Evolutionary conservation across 495 filamentous ascomycete species (phyloP).

Genomic region (Penicillium coprophilum): DNA sequence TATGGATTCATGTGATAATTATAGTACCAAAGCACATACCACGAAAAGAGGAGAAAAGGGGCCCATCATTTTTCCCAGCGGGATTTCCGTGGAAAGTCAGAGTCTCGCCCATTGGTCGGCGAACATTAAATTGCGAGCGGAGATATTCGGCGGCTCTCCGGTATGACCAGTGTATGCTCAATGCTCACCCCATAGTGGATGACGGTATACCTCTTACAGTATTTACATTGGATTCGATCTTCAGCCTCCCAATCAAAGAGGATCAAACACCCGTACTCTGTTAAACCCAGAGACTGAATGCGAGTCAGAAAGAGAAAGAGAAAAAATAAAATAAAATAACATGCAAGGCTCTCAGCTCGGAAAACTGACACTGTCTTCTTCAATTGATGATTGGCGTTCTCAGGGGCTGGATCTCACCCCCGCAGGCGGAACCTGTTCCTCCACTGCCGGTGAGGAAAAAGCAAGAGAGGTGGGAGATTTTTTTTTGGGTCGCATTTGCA

Average conservation of each 20-base stretch:
- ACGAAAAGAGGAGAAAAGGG: conserved; percentile 18
- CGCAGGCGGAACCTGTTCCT: conserved; percentile 35
- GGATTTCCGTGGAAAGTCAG: neutral
- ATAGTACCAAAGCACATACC: conserved; percentile 5
- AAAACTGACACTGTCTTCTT: conserved; percentile 23
- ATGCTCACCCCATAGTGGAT: neutral
- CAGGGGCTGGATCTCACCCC: conserved; percentile 27
- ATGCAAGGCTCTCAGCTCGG: conserved; percentile 41
- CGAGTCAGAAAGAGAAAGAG: conserved; percentile 11
- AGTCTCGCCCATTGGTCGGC: conserved; percentile 5
- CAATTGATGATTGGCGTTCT: conserved; percentile 33
- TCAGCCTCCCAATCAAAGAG: neutral
- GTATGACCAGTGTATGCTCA: conserved; percentile 5
- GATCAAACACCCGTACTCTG: too few relatives aligned
- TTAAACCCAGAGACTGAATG: too few relatives aligned
- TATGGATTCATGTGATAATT: neutral
- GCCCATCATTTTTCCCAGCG: conserved; percentile 4
- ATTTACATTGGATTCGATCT: neutral
- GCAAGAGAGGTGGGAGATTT: neutral
- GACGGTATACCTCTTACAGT: neutral
- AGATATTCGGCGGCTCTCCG: conserved; percentile 32
- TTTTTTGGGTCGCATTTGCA: neutral
- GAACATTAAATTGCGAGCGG: conserved; percentile 14
- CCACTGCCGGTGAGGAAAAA: conserved; percentile 18
- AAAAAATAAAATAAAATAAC: neutral